Percentiles rank a stretch among this genome's conserved stretches.
phyloP scores from a whole-genome alignment of 352 stramenopile genomes.

The Phytophthora sansomeana region DNA sequence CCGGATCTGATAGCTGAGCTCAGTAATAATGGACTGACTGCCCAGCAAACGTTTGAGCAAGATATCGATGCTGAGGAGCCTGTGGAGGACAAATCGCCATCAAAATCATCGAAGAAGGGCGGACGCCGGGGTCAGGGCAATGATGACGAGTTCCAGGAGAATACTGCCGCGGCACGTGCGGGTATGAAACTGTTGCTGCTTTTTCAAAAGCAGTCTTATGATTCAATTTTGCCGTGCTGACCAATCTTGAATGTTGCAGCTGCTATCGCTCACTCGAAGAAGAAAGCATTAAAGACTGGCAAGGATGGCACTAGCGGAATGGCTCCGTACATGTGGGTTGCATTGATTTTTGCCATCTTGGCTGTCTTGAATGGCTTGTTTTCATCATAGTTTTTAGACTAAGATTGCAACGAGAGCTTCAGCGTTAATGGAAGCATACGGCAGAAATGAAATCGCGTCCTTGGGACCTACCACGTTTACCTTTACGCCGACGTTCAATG shows the following conservation, averaged over 20 bases:
- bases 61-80: constrained; percentile 67
- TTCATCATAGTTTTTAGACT: constrained; percentile 20
- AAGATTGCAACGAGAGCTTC: background rate
- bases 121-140: constrained; percentile 37
- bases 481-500: background rate
- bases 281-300: constrained; percentile 59
- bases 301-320: constrained; percentile 36
- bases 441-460: background rate
- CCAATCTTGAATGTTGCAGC: constrained; percentile 36
- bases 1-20: constrained; percentile 57
- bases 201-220: background rate
- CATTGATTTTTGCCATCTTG: constrained; percentile 51
- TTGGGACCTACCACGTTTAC: background rate
- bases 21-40: constrained; percentile 67
- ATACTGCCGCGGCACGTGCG: constrained; percentile 58
- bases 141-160: constrained; percentile 50
- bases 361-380: constrained; percentile 42
- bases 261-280: constrained; percentile 75
- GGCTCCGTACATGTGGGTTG: constrained; percentile 46
- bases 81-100: constrained; percentile 22
- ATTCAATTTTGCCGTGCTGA: background rate
- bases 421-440: background rate
- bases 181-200: constrained; percentile 34
- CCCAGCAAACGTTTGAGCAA: constrained; percentile 71
- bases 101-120: constrained; percentile 39